phyloP scores from a whole-genome alignment of 1,139 yeast genomes.

The Pichia sp. region DNA sequence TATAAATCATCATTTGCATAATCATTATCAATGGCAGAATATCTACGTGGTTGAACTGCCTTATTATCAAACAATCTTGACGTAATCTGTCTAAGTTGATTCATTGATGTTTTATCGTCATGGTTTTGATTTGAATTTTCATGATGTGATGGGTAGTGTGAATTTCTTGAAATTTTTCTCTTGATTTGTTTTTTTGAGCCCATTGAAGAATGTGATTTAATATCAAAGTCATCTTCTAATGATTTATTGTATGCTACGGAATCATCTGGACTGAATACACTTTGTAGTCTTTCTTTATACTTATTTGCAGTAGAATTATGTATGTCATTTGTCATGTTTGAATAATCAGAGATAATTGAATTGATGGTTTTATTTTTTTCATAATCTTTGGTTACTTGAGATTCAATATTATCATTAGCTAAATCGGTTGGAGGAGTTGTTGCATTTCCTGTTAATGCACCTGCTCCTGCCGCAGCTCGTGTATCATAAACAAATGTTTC shows the following conservation, averaged over 20 bases:
- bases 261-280: constrained; percentile 1
- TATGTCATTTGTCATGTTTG: not conserved
- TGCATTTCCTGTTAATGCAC: constrained; percentile 28
- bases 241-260: constrained; percentile 10
- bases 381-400: not conserved
- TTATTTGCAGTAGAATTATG: not conserved
- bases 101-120: constrained; percentile 17
- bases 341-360: not conserved
- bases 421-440: constrained; percentile 14
- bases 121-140: constrained; percentile 5
- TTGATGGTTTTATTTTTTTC: not conserved
- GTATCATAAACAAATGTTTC: constrained; percentile 91
- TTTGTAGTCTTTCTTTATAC: constrained; percentile 9
- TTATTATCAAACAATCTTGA: constrained; percentile 65
- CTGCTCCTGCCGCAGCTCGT: constrained; percentile 29
- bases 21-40: constrained; percentile 51
- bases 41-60: constrained; percentile 65
- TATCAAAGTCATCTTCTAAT: constrained; percentile 15
- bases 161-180: constrained; percentile 8
- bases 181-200: constrained; percentile 10
- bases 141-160: not conserved
- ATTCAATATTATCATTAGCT: constrained; percentile 1
- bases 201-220: constrained; percentile 13
- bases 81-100: constrained; percentile 56
- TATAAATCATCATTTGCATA: constrained; percentile 26